These are phyloP conservation scores for Helianthus annuus DNA, from an alignment of 129 eudicot species.

Conservation along the genomic window DNA sequence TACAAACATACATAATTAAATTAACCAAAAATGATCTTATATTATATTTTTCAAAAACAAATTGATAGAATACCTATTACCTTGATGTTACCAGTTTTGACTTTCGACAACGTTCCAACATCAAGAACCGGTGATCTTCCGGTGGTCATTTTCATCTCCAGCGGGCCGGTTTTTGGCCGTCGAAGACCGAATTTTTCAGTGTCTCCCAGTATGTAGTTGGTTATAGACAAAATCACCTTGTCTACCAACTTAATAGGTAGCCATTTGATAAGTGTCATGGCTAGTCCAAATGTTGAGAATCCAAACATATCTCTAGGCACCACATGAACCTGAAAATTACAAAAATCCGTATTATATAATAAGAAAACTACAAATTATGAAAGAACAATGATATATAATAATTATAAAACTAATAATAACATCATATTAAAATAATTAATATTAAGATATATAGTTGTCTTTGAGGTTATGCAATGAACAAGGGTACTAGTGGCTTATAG, in stretches of 20 bases:
- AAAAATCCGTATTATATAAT: background rate
- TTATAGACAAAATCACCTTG: conserved; percentile 38
- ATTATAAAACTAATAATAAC: background rate
- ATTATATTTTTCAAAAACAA: background rate
- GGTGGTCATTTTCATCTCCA: conserved; percentile 48
- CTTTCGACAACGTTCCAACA: conserved; percentile 41
- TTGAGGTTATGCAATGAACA: background rate
- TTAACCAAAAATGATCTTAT: background rate
- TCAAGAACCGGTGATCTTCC: conserved; percentile 58
- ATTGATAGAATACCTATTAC: conserved; percentile 8
- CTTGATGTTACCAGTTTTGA: conserved; percentile 53
- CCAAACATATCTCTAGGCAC: conserved; percentile 63
- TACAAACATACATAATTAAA: background rate
- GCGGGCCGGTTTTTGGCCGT: conserved; percentile 52
- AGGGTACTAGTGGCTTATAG: background rate
- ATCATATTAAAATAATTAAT: background rate
- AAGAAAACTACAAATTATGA: background rate
- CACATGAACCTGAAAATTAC: conserved; percentile 45
- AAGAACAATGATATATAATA: background rate
- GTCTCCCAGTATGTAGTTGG: conserved; percentile 40
- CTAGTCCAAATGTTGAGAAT: conserved; percentile 55
- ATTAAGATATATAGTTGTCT: background rate
- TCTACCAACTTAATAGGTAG: conserved; percentile 54
- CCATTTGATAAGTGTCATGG: conserved; percentile 51
- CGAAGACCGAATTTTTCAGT: conserved; percentile 42